These are phyloP conservation scores for Cladosporium austrohemisphaericum DNA, from an alignment of 2,329 filamentous ascomycete species.

Conservation along the genomic window DNA sequence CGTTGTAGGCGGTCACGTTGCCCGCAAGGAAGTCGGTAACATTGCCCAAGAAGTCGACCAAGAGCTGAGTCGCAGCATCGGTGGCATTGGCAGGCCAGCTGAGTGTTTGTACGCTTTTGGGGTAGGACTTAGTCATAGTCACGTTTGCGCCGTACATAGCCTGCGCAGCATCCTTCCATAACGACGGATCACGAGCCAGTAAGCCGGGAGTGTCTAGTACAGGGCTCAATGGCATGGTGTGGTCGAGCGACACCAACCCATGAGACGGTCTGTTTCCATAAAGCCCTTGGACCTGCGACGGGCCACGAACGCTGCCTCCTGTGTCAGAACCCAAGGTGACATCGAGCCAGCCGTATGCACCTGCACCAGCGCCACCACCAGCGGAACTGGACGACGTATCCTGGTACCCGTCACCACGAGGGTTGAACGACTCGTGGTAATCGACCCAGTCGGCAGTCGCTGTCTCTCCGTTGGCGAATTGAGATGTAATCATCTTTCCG, in stretches of 20 bases:
- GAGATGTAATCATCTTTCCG: slow-evolving; percentile 42
- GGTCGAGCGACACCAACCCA: slow-evolving; percentile 41
- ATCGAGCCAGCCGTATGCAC: slow-evolving; percentile 46
- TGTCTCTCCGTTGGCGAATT: slow-evolving; percentile 42
- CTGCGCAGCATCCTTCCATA: slow-evolving; percentile 40
- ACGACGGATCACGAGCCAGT: slow-evolving; percentile 37
- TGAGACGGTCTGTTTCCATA: slow-evolving; percentile 48
- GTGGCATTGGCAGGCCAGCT: slow-evolving; percentile 36
- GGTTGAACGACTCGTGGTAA: slow-evolving; percentile 41
- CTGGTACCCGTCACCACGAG: slow-evolving; percentile 41
- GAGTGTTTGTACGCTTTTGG: slow-evolving; percentile 37
- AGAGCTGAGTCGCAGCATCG: slow-evolving; percentile 33
- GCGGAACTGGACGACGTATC: slow-evolving; percentile 44
- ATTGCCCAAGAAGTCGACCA: slow-evolving; percentile 39
- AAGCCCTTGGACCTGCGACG: slow-evolving; percentile 44
- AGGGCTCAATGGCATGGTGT: slow-evolving; percentile 45
- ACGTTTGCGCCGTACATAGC: slow-evolving; percentile 42
- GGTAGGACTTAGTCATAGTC: slow-evolving; percentile 36
- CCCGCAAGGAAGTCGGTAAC: slow-evolving; percentile 39
- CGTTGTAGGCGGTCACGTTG: slow-evolving; percentile 33
- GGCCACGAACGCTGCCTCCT: slow-evolving; percentile 46
- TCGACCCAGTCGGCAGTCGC: slow-evolving; percentile 50
- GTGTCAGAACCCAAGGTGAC: slow-evolving; percentile 46
- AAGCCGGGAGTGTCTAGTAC: slow-evolving; percentile 44
- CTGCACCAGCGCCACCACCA: slow-evolving; percentile 41